phyloP scores from a whole-genome alignment of 2,329 filamentous ascomycete species.

The Chrysoporthe deuterocubensis region DNA sequence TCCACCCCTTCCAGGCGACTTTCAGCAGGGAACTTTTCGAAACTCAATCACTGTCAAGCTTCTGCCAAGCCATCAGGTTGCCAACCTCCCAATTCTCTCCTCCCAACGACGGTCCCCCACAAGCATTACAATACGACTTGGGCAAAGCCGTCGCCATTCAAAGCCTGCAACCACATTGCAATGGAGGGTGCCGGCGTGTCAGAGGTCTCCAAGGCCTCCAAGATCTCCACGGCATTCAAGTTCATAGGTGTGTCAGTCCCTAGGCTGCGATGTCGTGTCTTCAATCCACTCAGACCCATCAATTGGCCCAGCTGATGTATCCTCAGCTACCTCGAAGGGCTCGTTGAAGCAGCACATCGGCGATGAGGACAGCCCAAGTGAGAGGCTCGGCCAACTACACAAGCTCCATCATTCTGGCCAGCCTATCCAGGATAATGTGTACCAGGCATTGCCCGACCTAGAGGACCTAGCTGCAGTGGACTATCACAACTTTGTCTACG shows the following conservation, averaged over 20 bases:
- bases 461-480: slow-evolving; percentile 14
- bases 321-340: not conserved
- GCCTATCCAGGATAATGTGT: not conserved
- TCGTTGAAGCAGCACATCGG: not conserved
- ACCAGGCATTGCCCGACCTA: not conserved
- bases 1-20: not conserved
- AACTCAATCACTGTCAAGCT: not conserved
- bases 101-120: not conserved
- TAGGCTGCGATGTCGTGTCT: not conserved
- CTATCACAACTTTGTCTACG: slow-evolving; percentile 21
- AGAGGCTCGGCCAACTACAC: not conserved
- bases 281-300: not conserved
- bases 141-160: not conserved
- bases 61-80: not conserved
- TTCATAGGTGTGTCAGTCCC: not conserved
- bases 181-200: not conserved
- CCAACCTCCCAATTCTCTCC: not conserved
- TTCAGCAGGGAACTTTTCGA: slow-evolving; percentile 7
- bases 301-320: not conserved
- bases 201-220: not conserved
- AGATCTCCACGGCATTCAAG: not conserved
- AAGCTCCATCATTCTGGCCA: not conserved
- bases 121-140: too few relatives aligned
- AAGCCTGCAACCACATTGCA: not conserved
- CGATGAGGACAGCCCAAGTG: not conserved